Evolutionary conservation across 2,329 filamentous ascomycete species (phyloP), one percentile per base, ranked within the genome.

Genomic region (Cryphonectria radicalis): DNA sequence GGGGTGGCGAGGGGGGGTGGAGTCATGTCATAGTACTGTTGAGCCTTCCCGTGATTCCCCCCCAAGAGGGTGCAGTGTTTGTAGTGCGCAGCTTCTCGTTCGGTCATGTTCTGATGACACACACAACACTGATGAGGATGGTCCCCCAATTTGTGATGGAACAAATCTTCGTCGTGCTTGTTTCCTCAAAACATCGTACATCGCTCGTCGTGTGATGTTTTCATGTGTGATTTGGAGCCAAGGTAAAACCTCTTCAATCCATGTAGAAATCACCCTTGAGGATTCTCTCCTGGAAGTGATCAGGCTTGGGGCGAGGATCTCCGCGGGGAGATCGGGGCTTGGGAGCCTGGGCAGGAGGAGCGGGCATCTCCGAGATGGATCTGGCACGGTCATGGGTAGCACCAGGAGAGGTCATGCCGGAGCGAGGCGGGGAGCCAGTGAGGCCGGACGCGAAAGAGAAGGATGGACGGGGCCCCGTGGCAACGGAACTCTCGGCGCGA

Each of bases 181-280:
- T 50, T 60, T 59, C 59, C n/a, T 63, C 25, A 32, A 66, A 66
- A 40, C 43, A 63, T 63, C 37, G 53, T 67, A 59, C 40, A 55
- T 35, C n/a, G 37, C 10, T 35, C 28, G 37, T 50, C 43, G 46
- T 63, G 35, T 63, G 35, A 55, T 66, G 57, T n/a, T 66, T 55
- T 50, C 35, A 40, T 25, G 28, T 32, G 28, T 32, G 40, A 40
- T 62, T 43, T 13, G 37, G 28, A 32, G 10, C 14, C 17, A n/a
- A 65, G 14, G 32, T 32, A 10, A 50, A 8, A 6, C 1, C 40
- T n/a, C 35, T 60, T 86, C 86, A 97, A 79, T 98, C 95, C 94
- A 98, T 98, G 84, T 96, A 96, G 78, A 99, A 98, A 79, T 99
- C 96, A 63, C 95, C 96, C 84, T 97, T 96, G 76, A 99, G 87